Evolutionary conservation across 306 rosid species (phyloP).

Genomic region (Macrotyloma uniflorum): DNA sequence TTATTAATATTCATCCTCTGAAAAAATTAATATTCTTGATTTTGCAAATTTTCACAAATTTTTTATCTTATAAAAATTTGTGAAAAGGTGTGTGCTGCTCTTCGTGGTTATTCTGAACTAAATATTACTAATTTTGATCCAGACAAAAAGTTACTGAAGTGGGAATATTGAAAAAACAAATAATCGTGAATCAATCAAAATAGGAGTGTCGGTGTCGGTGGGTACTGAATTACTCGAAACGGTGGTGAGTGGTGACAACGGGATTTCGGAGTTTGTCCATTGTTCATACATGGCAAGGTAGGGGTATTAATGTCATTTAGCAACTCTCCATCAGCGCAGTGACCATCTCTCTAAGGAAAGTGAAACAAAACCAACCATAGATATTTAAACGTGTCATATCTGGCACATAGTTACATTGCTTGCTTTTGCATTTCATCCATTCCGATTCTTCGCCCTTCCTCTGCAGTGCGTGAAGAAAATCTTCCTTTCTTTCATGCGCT

Average conservation of each 20-base stretch:
- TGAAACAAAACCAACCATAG: slow-evolving; percentile 11
- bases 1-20: too few relatives aligned
- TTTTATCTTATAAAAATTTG: too few relatives aligned
- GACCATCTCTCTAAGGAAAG: slow-evolving; percentile 9
- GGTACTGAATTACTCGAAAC: not conserved
- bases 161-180: not conserved
- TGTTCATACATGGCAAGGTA: not conserved
- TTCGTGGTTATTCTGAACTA: too few relatives aligned
- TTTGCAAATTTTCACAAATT: too few relatives aligned
- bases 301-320: not conserved
- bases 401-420: not conserved
- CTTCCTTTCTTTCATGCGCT: not conserved
- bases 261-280: not conserved
- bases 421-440: not conserved
- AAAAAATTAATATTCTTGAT: too few relatives aligned
- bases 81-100: too few relatives aligned
- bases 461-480: slow-evolving; percentile 2
- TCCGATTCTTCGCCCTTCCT: not conserved
- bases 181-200: not conserved
- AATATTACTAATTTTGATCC: not conserved
- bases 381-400: not conserved
- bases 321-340: not conserved
- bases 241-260: not conserved
- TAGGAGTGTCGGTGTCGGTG: slow-evolving; percentile 9
- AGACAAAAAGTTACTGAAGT: not conserved